Percentiles rank a stretch among this genome's conserved stretches.
Evolutionary conservation across 805 yeast genomes (phyloP).

Genomic region (Lipomyces oligophaga): DNA sequence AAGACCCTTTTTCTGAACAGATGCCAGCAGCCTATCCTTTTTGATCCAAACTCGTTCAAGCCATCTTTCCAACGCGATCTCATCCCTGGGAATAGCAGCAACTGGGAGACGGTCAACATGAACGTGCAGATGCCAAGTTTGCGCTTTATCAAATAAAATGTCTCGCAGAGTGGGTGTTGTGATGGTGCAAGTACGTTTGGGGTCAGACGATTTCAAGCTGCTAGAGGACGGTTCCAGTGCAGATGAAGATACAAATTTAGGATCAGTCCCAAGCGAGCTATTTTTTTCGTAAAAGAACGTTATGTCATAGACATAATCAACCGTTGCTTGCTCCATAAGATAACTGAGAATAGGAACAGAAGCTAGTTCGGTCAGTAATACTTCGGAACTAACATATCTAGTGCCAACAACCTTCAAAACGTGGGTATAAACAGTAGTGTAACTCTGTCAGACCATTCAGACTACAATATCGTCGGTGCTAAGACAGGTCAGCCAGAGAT

Average conservation of each 20-base stretch:
- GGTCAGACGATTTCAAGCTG: too few relatives aligned
- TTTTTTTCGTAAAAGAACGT: slow-evolving; percentile 45
- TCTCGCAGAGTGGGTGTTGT: slow-evolving; percentile 9
- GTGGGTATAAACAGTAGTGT: slow-evolving; percentile 66
- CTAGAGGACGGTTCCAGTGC: too few relatives aligned
- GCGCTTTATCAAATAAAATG: slow-evolving; percentile 4
- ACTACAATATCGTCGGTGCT: slow-evolving; percentile 55
- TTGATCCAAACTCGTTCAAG: slow-evolving; percentile 45
- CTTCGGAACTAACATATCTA: slow-evolving; percentile 46
- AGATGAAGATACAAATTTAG: too few relatives aligned
- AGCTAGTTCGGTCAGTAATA: slow-evolving; percentile 19
- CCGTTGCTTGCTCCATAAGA: slow-evolving; percentile 31
- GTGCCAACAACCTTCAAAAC: slow-evolving; percentile 49
- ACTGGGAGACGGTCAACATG: slow-evolving; percentile 16
- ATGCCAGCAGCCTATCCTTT: slow-evolving; percentile 44
- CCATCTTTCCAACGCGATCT: slow-evolving; percentile 37
- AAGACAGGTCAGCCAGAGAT: slow-evolving; percentile 9
- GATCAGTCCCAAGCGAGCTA: slow-evolving; percentile 1
- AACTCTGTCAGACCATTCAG: slow-evolving; percentile 59
- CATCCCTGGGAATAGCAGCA: slow-evolving; percentile 36
- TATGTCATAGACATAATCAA: slow-evolving; percentile 48
- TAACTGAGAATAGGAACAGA: slow-evolving; percentile 32
- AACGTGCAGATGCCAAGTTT: slow-evolving; percentile 22
- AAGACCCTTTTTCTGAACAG: slow-evolving; percentile 51
- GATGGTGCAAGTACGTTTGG: neutral